Evolutionary conservation across 176 grass and related monocot species (phyloP), one percentile per base, ranked within the genome.

Genomic region (Aechmea fasciata): DNA sequence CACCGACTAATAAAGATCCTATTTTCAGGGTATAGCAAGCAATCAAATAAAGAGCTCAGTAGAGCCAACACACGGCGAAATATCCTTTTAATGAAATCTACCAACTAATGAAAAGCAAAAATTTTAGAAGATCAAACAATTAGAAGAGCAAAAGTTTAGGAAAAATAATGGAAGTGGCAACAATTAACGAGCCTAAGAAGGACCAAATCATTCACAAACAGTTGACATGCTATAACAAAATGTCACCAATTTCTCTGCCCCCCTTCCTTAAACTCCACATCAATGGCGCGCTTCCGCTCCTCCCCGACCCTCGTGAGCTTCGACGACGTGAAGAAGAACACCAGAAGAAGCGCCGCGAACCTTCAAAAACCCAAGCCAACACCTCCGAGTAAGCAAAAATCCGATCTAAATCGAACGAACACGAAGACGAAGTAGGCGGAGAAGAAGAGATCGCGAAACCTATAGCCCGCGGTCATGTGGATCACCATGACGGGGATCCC

Each of bases 291-390:
- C 73, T 96, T 96, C 86, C 80, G 85, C 50, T 79, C 83, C 83
- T 87, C 81, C 68, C 93, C 89, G 22, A 90, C 55, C 84, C 89
- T 92, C 48, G 93, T 96, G 68, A 90, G 70, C 81, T 81, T 81
- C 49, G 93, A 96, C 28, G 93, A 67, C 13, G 93, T 90, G 82
- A 96, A 96, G 83, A 92, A 97, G 87, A 97, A 92, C 11, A 97
- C 84, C 22, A 97, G 77, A 12, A 97, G 82, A 33, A 97, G 69
- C 52, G 85, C 87, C 7, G 79, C 89, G 73, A 90, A 92, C 82
- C 94, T 97, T 68, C 82, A 74, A 57, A 49, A 5, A 11, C 2
- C 47, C 26, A 67, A 67, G 3, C 63, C 81, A 49, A 83, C 20
- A 80, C 79, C 65, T 67, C 65, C 2, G 54, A 67, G 51, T 26